Conservation (phyloP, 2,329 filamentous ascomycete genomes). For the Aspergillus texensis region DNA sequence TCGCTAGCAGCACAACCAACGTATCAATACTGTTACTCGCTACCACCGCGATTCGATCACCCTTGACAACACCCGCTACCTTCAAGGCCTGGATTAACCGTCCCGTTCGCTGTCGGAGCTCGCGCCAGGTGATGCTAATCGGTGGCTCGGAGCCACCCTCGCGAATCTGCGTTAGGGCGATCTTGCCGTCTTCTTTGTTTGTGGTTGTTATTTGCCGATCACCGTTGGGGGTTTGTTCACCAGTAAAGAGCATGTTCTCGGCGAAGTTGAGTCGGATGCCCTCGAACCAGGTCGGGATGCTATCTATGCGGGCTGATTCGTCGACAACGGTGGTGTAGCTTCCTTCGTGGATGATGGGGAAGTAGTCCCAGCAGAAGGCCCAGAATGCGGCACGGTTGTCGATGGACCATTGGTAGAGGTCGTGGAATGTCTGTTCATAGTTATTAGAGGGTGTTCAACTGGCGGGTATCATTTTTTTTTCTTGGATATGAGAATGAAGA, state of each 20-base stretch:
- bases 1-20: conserved; percentile 69
- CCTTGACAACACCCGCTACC: conserved; percentile 65
- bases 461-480: rapidly evolving
- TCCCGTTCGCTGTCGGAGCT: conserved; percentile 63
- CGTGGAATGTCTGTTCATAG: conserved; percentile 50
- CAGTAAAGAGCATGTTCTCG: conserved; percentile 74
- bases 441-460: not conserved
- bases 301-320: conserved; percentile 68
- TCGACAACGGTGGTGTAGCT: conserved; percentile 65
- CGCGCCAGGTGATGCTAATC: conserved; percentile 65
- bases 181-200: conserved; percentile 70
- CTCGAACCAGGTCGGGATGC: conserved; percentile 75
- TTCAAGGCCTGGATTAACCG: conserved; percentile 67
- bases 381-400: conserved; percentile 66
- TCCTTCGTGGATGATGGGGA: conserved; percentile 66
- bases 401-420: conserved; percentile 72
- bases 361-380: conserved; percentile 62
- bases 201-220: conserved; percentile 51
- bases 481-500: not conserved
- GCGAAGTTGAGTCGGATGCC: conserved; percentile 76
- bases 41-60: conserved; percentile 76
- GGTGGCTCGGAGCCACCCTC: conserved; percentile 38
- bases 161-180: conserved; percentile 69
- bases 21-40: conserved; percentile 76
- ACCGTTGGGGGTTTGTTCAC: conserved; percentile 37